A percentile compares a stretch with the other conserved stretches of the same genome.
phyloP scores from a whole-genome alignment of 495 filamentous ascomycete genomes.

The Pyronema omphalodes region DNA sequence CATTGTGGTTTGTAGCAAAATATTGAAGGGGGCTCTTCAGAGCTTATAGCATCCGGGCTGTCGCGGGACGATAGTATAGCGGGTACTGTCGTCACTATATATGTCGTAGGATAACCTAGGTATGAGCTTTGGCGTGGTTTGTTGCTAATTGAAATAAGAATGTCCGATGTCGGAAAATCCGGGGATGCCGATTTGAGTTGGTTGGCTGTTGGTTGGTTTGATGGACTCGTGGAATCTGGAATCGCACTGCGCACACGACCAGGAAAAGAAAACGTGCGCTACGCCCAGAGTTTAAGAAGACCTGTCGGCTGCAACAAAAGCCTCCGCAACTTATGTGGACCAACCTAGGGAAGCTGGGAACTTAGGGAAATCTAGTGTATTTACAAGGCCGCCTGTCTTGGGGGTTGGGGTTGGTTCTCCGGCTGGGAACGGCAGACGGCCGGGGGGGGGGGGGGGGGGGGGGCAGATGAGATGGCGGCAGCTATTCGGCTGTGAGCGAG shows the following conservation, averaged over 20 bases:
- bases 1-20: constrained; percentile 9
- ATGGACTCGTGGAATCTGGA: neutral
- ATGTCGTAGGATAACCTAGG: neutral
- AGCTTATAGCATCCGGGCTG: no score
- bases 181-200: constrained; percentile 4
- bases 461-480: neutral
- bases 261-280: neutral
- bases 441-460: neutral
- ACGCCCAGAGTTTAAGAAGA: neutral
- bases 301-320: no score
- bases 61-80: no score
- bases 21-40: neutral
- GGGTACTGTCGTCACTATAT: neutral
- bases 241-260: neutral
- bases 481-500: constrained; percentile 1
- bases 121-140: neutral
- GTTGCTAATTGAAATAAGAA: neutral
- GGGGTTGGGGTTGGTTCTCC: neutral
- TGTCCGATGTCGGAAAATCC: neutral
- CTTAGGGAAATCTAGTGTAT: neutral
- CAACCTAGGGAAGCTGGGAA: no score
- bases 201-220: no score
- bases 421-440: neutral
- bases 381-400: neutral
- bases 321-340: no score